These are phyloP conservation scores for Chenopodium album DNA, from an alignment of 148 eudicot genomes.

Conservation along the genomic window DNA sequence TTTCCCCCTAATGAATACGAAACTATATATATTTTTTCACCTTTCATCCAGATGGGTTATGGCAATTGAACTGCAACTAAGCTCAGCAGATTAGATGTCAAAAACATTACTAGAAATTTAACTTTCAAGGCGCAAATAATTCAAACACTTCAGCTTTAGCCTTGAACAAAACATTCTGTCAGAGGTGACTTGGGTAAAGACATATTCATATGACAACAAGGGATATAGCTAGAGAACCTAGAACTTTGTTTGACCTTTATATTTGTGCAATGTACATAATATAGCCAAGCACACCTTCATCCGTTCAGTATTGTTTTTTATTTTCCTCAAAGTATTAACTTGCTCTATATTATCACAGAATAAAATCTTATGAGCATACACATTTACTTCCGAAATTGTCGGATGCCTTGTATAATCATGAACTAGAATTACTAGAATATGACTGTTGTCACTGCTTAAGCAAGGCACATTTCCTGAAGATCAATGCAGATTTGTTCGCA, in stretches of 20 bases:
- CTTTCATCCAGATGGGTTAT: background rate
- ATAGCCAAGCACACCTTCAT: background rate
- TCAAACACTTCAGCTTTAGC: background rate
- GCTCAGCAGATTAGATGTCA: background rate
- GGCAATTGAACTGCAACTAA: background rate
- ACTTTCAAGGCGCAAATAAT: background rate
- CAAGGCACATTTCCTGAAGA: background rate
- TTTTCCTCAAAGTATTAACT: too few relatives aligned
- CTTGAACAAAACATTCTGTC: background rate
- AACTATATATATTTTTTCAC: background rate
- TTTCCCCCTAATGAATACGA: background rate
- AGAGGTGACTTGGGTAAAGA: background rate
- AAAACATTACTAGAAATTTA: background rate
- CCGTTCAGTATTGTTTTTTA: background rate
- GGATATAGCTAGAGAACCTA: too few relatives aligned
- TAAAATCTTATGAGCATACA: background rate
- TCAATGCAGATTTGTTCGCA: background rate
- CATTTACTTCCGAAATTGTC: background rate
- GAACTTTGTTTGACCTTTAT: background rate
- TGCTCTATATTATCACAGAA: background rate
- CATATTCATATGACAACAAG: background rate
- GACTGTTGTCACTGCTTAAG: background rate
- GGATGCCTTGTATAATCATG: background rate
- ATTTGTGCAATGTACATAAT: background rate
- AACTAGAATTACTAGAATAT: background rate